phyloP scores from a whole-genome alignment of 768 basidiomycete species.

The Suillus clintonianus region DNA sequence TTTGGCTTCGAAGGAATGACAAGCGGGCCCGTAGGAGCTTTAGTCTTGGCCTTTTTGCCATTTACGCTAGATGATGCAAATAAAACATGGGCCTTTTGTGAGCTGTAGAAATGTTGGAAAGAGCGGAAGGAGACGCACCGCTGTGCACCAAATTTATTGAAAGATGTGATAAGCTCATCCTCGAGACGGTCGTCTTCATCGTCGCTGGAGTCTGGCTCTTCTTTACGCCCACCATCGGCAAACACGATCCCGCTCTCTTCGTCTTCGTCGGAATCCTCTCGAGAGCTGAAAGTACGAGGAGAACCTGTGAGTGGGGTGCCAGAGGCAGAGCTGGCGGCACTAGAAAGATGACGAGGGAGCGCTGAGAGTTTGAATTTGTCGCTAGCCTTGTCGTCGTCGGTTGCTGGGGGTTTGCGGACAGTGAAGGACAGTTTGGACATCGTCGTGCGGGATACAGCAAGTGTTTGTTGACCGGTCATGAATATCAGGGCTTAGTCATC shows the following conservation, averaged over 20 bases:
- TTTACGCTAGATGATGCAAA: conserved; percentile 37
- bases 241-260: conserved; percentile 27
- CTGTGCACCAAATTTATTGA: conserved; percentile 74
- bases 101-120: conserved; percentile 63
- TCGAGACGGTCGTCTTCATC: conserved; percentile 50
- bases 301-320: conserved; percentile 62
- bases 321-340: conserved; percentile 41
- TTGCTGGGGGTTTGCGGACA: conserved; percentile 70
- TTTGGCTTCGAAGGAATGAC: conserved; percentile 88
- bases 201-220: conserved; percentile 54
- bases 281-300: conserved; percentile 35
- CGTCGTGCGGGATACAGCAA: background rate
- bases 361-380: conserved; percentile 57
- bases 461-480: background rate
- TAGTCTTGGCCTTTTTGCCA: conserved; percentile 38
- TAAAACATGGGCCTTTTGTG: conserved; percentile 51
- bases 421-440: conserved; percentile 76
- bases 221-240: conserved; percentile 22
- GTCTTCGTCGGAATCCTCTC: conserved; percentile 29
- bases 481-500: background rate
- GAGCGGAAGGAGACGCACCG: conserved; percentile 65
- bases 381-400: conserved; percentile 67
- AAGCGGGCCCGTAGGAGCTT: conserved; percentile 58
- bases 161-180: conserved; percentile 72
- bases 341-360: conserved; percentile 57